Percentiles rank a stretch among this genome's conserved stretches.
phyloP scores from a whole-genome alignment of 1,284 basidiomycete genomes.

The Ganoderma multipileum region DNA sequence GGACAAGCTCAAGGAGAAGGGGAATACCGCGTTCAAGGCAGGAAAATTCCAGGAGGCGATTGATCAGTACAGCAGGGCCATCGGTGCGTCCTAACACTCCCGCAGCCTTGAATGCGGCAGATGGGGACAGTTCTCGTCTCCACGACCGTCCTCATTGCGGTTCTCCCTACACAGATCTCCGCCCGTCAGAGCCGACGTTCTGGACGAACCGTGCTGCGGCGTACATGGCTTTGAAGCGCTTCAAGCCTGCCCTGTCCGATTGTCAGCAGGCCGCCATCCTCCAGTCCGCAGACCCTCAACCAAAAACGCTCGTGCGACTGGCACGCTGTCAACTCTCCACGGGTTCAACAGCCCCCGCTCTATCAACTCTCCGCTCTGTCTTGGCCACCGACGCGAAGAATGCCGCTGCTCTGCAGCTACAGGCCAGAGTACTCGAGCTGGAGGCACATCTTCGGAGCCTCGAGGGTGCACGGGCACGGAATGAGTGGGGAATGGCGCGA shows the following conservation, averaged over 20 bases:
- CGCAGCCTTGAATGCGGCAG: background rate
- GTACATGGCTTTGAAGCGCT: conserved; percentile 83
- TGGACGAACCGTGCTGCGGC: conserved; percentile 88
- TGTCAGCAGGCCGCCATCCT: conserved; percentile 78
- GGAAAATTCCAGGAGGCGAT: conserved; percentile 75
- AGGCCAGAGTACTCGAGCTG: conserved; percentile 64
- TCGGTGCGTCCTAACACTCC: conserved; percentile 45
- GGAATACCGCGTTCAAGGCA: conserved; percentile 78
- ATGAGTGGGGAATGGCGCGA: conserved; percentile 75
- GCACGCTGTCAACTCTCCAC: conserved; percentile 84
- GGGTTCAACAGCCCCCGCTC: conserved; percentile 68
- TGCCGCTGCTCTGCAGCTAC: conserved; percentile 61
- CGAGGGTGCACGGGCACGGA: conserved; percentile 58
- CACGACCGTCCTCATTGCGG: background rate
- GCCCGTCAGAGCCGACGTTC: conserved; percentile 76
- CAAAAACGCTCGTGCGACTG: conserved; percentile 80
- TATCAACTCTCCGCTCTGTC: conserved; percentile 65
- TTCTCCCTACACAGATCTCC: conserved; percentile 46
- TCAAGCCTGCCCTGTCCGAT: conserved; percentile 76
- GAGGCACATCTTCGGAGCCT: conserved; percentile 73
- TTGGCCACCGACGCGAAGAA: conserved; percentile 65
- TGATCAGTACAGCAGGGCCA: conserved; percentile 81
- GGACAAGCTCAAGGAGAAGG: conserved; percentile 73
- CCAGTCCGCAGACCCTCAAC: conserved; percentile 56
- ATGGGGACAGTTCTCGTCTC: conserved; percentile 3